Evolutionary conservation across 1,284 basidiomycete genomes (phyloP), one percentile per base, ranked within the genome.

Genomic region (Apiotrichum mycotoxinovorans): DNA sequence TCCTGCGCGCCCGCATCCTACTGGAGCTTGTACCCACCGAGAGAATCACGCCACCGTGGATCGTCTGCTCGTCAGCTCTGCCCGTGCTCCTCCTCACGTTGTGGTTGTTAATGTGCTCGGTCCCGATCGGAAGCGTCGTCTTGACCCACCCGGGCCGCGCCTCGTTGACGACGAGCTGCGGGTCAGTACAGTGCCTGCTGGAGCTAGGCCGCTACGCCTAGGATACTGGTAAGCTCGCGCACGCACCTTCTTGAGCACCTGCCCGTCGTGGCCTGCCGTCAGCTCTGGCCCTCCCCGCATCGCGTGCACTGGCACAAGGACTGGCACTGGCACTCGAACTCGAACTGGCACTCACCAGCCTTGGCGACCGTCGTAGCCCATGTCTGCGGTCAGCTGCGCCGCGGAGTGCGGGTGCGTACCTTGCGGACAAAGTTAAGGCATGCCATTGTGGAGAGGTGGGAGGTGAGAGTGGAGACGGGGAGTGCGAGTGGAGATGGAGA

Each of bases 11-110:
- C n/a, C n/a, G n/a, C n/a, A n/a, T n/a, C n/a, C n/a, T n/a, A n/a
- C n/a, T n/a, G n/a, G n/a, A n/a, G n/a, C 26, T 27, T 18, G 23
- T 14, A 25, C 51, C 52, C 45, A 75, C 73, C 2, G 71, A 69
- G 15, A 77, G 60, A n/a, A 78, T 62, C 0, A 73, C 74, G 9
- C 76, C 76, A 11, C 76, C 76, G 59, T 78, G 76, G n/a, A 78
- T 62, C 4, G 76, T 77, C 74, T 78, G 38, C n/a, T 9, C 30
- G 52, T 58, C 52, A 62, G 56, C 58, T 9, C 12, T 17, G 26
- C 20, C 18, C 11, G 14, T n/a, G 14, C 7, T 30, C 18, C 15
- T 11, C 59, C 69, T 25, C 30, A 72, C 75, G 51, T 74, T 72
- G 57, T 76, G 74, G 54, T 76, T 78, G 64, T 78, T 76, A 43